phyloP scores from a whole-genome alignment of 2,329 filamentous ascomycete species.

The Emericellopsis atlantica region DNA sequence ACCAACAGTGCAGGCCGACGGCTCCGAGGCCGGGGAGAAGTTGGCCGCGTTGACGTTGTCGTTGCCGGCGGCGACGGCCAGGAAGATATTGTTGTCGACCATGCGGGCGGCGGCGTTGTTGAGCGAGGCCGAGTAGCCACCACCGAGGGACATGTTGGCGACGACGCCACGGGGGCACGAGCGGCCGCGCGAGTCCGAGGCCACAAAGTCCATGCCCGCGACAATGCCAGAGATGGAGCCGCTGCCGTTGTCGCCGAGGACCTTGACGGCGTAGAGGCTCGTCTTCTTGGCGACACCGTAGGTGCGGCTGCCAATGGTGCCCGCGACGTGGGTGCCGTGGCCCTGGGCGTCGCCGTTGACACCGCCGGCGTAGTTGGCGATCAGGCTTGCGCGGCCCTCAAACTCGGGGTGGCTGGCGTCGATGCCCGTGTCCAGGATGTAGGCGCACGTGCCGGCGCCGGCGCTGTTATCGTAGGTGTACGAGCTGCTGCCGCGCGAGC shows the following conservation, averaged over 20 bases:
- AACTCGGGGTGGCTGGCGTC: slow-evolving; percentile 30
- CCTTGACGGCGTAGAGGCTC: slow-evolving; percentile 30
- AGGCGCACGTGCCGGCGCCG: slow-evolving; percentile 30
- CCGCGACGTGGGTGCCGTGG: slow-evolving; percentile 35
- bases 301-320: slow-evolving; percentile 27
- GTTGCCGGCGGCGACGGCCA: slow-evolving; percentile 44
- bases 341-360: slow-evolving; percentile 23
- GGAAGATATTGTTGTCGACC: slow-evolving; percentile 31
- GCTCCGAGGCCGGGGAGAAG: slow-evolving; percentile 33
- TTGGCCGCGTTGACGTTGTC: slow-evolving; percentile 19
- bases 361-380: slow-evolving; percentile 17
- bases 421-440: slow-evolving; percentile 44
- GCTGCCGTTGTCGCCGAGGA: slow-evolving; percentile 20
- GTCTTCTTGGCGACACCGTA: slow-evolving; percentile 33
- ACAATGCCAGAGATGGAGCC: slow-evolving; percentile 17
- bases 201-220: slow-evolving; percentile 26
- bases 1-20: slow-evolving; percentile 39
- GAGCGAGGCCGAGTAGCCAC: slow-evolving; percentile 27
- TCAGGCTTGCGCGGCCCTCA: slow-evolving; percentile 24
- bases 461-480: slow-evolving; percentile 29
- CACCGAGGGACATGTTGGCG: slow-evolving; percentile 45
- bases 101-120: slow-evolving; percentile 36
- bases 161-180: slow-evolving; percentile 26
- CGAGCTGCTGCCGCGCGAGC: slow-evolving; percentile 14
- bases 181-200: slow-evolving; percentile 27